Percentiles rank a stretch among this genome's conserved stretches.
Evolutionary conservation across 2,329 filamentous ascomycete genomes (phyloP).

Genomic region (Coleophoma cylindrospora): DNA sequence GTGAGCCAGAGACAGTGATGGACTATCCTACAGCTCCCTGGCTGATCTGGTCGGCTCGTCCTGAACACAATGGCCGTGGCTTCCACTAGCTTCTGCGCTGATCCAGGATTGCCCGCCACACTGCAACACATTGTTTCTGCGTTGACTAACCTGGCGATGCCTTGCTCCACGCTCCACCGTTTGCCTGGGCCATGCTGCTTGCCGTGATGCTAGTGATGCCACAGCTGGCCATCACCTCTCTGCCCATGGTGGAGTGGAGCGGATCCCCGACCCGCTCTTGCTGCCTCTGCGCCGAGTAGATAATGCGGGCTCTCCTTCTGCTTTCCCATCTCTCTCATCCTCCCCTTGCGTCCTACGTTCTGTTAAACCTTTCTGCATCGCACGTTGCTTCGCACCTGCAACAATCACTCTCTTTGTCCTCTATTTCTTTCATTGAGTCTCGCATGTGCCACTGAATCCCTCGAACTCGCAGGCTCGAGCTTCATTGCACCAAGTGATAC

Average conservation of each 20-base stretch:
- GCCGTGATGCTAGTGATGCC: not conserved
- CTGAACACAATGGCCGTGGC: too few relatives aligned
- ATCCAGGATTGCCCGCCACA: not conserved
- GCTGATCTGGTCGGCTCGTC: not conserved
- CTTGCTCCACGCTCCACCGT: not conserved
- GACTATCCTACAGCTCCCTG: not conserved
- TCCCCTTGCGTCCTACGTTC: not conserved
- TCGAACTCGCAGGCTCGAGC: constrained; percentile 11
- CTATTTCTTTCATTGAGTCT: not conserved
- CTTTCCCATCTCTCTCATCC: not conserved
- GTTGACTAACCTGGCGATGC: not conserved
- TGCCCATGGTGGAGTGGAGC: not conserved
- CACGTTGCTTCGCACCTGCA: not conserved
- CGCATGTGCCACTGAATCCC: not conserved
- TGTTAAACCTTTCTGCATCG: not conserved
- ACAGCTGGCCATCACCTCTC: not conserved
- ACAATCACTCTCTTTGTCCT: not conserved
- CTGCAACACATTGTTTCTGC: not conserved
- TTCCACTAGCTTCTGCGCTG: not conserved
- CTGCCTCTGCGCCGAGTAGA: not conserved
- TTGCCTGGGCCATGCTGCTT: not conserved
- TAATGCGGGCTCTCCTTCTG: not conserved
- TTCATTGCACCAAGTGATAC: not conserved
- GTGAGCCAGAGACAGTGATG: not conserved
- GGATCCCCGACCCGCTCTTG: not conserved